phyloP scores from a whole-genome alignment of 2,329 filamentous ascomycete species.

The Botryotinia globosa region DNA sequence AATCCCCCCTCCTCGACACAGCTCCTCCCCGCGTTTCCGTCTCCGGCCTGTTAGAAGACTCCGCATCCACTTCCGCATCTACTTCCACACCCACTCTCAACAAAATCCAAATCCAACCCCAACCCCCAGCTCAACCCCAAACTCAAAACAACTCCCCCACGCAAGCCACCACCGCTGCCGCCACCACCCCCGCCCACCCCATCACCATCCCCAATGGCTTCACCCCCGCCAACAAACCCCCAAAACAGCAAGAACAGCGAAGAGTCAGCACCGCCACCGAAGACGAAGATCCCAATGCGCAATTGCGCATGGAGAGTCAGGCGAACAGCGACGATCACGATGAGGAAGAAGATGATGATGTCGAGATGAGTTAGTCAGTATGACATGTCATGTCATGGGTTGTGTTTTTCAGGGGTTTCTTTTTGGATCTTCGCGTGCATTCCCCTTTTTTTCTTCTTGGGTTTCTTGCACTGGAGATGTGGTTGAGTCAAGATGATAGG shows the following conservation, averaged over 20 bases:
- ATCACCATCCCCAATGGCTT: neutral
- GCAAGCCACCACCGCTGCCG: neutral
- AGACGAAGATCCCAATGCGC: slow-evolving; percentile 36
- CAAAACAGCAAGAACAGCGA: slow-evolving; percentile 31
- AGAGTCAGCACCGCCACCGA: slow-evolving; percentile 23
- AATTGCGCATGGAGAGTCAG: slow-evolving; percentile 36
- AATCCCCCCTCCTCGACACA: neutral
- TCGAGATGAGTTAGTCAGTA: slow-evolving; percentile 35
- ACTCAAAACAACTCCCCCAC: neutral
- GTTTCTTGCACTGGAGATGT: neutral
- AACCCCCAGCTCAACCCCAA: no score
- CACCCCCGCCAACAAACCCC: slow-evolving; percentile 37
- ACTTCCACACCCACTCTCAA: neutral
- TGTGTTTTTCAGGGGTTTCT: neutral
- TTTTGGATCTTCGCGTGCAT: neutral
- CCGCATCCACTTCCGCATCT: neutral
- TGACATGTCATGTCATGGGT: neutral
- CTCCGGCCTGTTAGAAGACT: slow-evolving; percentile 11
- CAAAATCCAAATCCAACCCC: neutral
- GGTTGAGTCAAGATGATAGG: neutral
- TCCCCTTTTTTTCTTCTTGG: neutral
- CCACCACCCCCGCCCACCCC: neutral
- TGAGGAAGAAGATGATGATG: slow-evolving; percentile 28
- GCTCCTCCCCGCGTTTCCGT: slow-evolving; percentile 12
- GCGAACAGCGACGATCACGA: neutral